phyloP scores from a whole-genome alignment of 768 basidiomycete genomes.

The Chalciporus sphaerocephalus region DNA sequence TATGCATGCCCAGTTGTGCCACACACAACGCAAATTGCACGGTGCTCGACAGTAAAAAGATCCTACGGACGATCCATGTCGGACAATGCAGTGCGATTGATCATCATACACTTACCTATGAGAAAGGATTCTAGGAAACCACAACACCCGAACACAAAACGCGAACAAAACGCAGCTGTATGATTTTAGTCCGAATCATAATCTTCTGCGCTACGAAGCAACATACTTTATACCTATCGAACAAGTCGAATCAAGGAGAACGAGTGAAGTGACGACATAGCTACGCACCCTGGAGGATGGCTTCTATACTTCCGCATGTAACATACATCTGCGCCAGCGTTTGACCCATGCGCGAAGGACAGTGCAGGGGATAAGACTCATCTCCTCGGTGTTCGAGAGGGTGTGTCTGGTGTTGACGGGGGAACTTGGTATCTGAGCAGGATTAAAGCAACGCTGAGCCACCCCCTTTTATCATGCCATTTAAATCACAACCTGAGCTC shows the following conservation, averaged over 20 bases:
- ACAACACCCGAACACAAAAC: slow-evolving; percentile 15
- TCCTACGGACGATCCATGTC: not conserved
- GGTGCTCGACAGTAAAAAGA: slow-evolving; percentile 12
- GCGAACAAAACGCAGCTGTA: slow-evolving; percentile 13
- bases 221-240: slow-evolving; percentile 16
- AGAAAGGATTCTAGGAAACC: slow-evolving; percentile 6
- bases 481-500: no score
- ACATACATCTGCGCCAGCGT: slow-evolving; percentile 4
- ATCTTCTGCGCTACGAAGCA: not conserved
- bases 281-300: slow-evolving; percentile 19
- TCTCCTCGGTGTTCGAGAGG: no score
- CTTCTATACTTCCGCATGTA: slow-evolving; percentile 5
- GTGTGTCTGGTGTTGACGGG: no score
- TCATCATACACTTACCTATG: slow-evolving; percentile 4
- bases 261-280: not conserved
- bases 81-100: no score
- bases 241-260: not conserved
- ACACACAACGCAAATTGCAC: slow-evolving; percentile 17
- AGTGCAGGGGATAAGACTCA: no score
- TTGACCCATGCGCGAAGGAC: slow-evolving; percentile 12
- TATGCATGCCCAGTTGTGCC: slow-evolving; percentile 5
- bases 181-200: not conserved
- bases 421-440: no score
- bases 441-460: no score
- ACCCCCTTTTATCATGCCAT: no score